Evolutionary conservation across 1,139 yeast genomes (phyloP).

Genomic region (Candida gigantensis): DNA sequence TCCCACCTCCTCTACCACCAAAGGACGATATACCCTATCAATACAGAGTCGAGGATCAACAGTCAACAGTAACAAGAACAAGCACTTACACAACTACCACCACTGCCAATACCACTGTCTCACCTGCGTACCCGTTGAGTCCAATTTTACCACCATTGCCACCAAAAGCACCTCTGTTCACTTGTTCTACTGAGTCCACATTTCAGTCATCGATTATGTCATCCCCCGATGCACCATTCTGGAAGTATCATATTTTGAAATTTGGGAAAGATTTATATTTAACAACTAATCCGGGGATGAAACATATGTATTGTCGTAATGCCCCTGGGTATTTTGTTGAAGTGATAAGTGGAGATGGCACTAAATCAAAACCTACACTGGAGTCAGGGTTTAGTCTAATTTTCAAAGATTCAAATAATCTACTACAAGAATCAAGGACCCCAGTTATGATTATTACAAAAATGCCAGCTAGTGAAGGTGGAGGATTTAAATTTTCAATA

Average conservation of each 20-base stretch:
- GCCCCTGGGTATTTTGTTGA: constrained; percentile 60
- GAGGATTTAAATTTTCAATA: constrained; percentile 30
- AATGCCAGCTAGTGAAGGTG: constrained; percentile 28
- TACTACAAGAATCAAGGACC: constrained; percentile 21
- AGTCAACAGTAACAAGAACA: constrained; percentile 2
- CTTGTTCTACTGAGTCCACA: constrained; percentile 4
- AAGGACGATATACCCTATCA: too few relatives aligned
- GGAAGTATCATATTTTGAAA: constrained; percentile 61
- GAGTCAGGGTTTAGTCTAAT: constrained; percentile 31
- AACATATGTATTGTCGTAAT: constrained; percentile 54
- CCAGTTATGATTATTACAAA: constrained; percentile 35
- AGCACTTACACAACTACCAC: background rate
- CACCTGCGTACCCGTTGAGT: constrained; percentile 1
- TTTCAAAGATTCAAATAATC: constrained; percentile 33
- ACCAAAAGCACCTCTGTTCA: too few relatives aligned
- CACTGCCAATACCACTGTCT: background rate
- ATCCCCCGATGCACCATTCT: constrained; percentile 35
- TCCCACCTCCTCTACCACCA: background rate
- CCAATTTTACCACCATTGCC: too few relatives aligned
- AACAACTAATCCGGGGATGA: constrained; percentile 59
- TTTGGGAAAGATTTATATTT: constrained; percentile 53
- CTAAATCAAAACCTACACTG: constrained; percentile 9
- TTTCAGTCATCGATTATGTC: constrained; percentile 3
- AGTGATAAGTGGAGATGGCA: constrained; percentile 23
- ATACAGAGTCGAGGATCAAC: constrained; percentile 5